phyloP scores from a whole-genome alignment of 164 flowering plant genomes.

The Dillenia suffruticosa region DNA sequence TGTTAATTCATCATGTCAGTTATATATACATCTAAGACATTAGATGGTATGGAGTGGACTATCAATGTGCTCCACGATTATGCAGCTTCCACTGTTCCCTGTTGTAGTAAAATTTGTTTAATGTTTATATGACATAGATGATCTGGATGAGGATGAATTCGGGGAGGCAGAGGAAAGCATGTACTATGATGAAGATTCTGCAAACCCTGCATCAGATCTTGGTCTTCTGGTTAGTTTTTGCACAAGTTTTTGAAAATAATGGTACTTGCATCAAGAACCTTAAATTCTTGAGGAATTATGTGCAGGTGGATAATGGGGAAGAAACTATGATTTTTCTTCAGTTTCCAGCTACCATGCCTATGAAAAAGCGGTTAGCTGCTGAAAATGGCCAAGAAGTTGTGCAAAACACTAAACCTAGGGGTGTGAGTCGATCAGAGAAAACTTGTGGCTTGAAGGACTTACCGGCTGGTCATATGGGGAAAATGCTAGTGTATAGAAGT shows the following conservation, averaged over 20 bases:
- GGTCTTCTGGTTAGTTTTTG: slow-evolving; percentile 42
- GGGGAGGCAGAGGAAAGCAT: slow-evolving; percentile 20
- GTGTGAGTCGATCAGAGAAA: slow-evolving; percentile 9
- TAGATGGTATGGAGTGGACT: too few species aligned
- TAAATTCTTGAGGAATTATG: too few species aligned
- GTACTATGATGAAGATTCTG: slow-evolving; percentile 26
- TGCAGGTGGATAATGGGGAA: slow-evolving; percentile 40
- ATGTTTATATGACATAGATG: slow-evolving; percentile 19
- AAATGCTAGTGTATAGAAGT: slow-evolving; percentile 52
- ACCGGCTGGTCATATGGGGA: slow-evolving; percentile 52
- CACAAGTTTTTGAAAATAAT: too few species aligned
- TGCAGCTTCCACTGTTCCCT: too few species aligned
- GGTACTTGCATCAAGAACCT: too few species aligned
- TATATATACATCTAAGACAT: too few species aligned
- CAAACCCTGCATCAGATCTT: slow-evolving; percentile 38
- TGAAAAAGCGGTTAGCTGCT: slow-evolving; percentile 19
- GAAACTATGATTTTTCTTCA: slow-evolving; percentile 37
- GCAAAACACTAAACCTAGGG: slow-evolving; percentile 11
- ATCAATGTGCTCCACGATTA: too few species aligned
- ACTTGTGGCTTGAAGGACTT: slow-evolving; percentile 26
- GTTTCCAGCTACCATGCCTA: slow-evolving; percentile 41
- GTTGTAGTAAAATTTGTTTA: too few species aligned
- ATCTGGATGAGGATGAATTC: slow-evolving; percentile 54
- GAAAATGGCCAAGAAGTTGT: slow-evolving; percentile 9
- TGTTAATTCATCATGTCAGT: too few species aligned